Conservation (phyloP, 495 filamentous ascomycete species). For the Entonaema liquescens region DNA sequence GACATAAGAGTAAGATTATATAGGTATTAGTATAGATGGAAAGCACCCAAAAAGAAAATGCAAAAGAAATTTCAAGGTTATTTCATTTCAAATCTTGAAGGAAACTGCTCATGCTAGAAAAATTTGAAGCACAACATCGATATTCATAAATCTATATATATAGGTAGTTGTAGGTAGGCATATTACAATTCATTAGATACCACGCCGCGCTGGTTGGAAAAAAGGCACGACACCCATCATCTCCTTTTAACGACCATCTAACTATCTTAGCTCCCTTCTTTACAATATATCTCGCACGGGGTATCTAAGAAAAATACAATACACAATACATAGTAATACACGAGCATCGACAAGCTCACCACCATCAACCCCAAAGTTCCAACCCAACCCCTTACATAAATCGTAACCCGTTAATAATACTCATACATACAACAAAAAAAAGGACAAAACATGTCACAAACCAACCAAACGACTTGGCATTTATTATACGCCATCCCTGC, state of each 20-base stretch:
- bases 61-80: too few species aligned
- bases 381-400: neutral
- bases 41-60: too few species aligned
- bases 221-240: too few species aligned
- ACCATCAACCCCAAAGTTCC: neutral
- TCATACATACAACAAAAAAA: neutral
- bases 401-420: neutral
- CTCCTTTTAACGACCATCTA: neutral
- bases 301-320: neutral
- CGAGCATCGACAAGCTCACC: neutral
- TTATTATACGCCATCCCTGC: neutral
- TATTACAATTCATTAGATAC: too few species aligned
- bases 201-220: too few species aligned
- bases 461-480: neutral
- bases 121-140: too few species aligned
- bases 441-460: neutral
- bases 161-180: too few species aligned
- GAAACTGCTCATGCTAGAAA: too few species aligned
- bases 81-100: too few species aligned
- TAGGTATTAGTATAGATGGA: too few species aligned
- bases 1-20: too few species aligned
- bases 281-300: neutral
- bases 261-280: neutral
- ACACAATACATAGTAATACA: neutral
- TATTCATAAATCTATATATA: too few species aligned